Conservation (phyloP, 129 eudicot genomes). For the Rutidosis leptorrhynchoides region DNA sequence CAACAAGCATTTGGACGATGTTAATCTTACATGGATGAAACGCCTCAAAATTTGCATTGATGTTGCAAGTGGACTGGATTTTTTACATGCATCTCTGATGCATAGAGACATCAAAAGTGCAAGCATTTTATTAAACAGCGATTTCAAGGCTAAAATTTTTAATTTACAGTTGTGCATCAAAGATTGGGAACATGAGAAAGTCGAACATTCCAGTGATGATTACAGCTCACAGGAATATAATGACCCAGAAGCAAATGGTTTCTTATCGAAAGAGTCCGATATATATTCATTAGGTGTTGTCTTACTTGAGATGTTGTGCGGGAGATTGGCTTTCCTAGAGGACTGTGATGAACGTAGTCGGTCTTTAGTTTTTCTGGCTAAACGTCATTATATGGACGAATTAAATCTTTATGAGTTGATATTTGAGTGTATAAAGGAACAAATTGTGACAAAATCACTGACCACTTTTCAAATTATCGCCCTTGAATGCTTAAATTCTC, state of each 20-base stretch:
- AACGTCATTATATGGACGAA: too few species aligned
- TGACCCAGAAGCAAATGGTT: not conserved
- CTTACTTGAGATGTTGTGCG: not conserved
- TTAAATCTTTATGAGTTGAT: too few species aligned
- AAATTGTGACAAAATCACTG: not conserved
- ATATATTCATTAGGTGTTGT: not conserved
- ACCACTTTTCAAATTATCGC: not conserved
- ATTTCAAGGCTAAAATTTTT: too few species aligned
- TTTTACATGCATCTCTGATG: not conserved
- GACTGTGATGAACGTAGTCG: too few species aligned
- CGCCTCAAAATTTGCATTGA: not conserved
- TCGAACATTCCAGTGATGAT: not conserved
- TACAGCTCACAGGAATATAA: not conserved
- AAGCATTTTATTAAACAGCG: too few species aligned
- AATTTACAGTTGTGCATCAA: not conserved
- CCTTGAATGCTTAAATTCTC: not conserved
- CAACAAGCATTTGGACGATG: not conserved
- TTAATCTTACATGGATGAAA: not conserved
- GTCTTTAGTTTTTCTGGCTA: not conserved
- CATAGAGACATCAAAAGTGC: too few species aligned
- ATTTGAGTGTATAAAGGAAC: not conserved
- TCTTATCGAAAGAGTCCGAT: rapidly evolving
- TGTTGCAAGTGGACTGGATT: not conserved
- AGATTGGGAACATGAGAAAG: not conserved
- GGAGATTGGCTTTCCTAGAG: not conserved